phyloP scores from a whole-genome alignment of 208 protist genomes.

The Spironucleus salmonicida region DNA sequence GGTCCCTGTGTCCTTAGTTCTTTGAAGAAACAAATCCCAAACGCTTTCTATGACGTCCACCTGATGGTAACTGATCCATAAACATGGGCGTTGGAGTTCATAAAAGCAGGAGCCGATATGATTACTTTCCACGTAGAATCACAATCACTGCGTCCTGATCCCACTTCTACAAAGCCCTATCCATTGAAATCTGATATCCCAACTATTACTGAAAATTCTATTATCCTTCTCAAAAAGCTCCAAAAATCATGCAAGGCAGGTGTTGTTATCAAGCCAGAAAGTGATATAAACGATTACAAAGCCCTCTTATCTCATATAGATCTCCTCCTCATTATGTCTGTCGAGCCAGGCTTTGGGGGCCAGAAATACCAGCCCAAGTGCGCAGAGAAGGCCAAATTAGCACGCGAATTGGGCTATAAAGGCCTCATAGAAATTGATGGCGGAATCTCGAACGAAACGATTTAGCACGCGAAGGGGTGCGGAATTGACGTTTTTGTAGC shows the following conservation, averaged over 20 bases:
- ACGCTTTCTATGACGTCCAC: conserved; percentile 49
- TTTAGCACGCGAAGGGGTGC: conserved; percentile 65
- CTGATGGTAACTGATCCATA: conserved; percentile 53
- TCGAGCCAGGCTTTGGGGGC: conserved; percentile 96
- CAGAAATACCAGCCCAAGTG: conserved; percentile 88
- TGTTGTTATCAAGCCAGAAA: conserved; percentile 71
- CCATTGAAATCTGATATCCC: too few species aligned
- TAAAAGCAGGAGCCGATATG: conserved; percentile 62
- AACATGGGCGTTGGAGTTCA: conserved; percentile 60
- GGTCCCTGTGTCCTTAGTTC: conserved; percentile 46
- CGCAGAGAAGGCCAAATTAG: conserved; percentile 76
- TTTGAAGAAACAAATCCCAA: conserved; percentile 27
- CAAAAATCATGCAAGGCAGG: conserved; percentile 59
- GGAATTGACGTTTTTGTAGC: conserved; percentile 95
- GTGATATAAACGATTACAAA: conserved; percentile 51
- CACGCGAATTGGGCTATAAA: conserved; percentile 62
- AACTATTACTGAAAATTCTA: conserved; percentile 49
- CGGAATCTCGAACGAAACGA: conserved; percentile 73
- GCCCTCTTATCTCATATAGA: conserved; percentile 57
- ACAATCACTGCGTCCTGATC: conserved; percentile 31
- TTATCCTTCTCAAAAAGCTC: conserved; percentile 53
- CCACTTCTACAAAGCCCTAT: too few species aligned
- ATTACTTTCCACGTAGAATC: conserved; percentile 84
- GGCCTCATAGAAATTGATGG: conserved; percentile 97
- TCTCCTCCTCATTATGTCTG: conserved; percentile 71